Evolutionary conservation across 768 basidiomycete genomes (phyloP).

Genomic region (Polyporus arcularius): DNA sequence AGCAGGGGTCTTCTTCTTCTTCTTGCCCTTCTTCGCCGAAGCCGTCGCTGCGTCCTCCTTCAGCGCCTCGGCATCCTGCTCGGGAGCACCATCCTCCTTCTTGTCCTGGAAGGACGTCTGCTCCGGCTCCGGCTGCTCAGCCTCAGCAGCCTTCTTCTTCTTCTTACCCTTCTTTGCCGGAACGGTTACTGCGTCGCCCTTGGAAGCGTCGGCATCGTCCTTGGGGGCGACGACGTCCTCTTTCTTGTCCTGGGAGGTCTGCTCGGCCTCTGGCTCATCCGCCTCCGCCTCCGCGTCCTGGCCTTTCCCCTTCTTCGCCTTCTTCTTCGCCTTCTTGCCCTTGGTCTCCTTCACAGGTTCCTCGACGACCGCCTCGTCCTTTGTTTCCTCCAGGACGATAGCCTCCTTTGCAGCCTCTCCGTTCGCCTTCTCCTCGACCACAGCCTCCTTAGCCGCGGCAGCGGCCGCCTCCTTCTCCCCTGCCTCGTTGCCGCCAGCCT

Average conservation of each 20-base stretch:
- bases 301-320: neutral
- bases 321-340: slow-evolving; percentile 1
- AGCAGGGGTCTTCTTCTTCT: neutral
- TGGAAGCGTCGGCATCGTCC: neutral
- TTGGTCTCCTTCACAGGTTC: neutral
- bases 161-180: neutral
- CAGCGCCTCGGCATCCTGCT: neutral
- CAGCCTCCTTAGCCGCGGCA: neutral
- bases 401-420: neutral
- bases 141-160: neutral
- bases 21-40: neutral
- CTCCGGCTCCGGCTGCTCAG: neutral
- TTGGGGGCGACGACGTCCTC: neutral
- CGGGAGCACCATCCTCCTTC: neutral
- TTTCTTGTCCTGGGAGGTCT: neutral
- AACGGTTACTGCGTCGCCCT: neutral
- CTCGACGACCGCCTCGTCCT: neutral
- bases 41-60: neutral
- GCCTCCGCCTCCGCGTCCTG: neutral
- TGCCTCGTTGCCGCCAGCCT: neutral
- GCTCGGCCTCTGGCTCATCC: neutral
- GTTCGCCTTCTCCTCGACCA: neutral
- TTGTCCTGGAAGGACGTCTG: neutral
- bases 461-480: neutral
- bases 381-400: neutral